phyloP scores from a whole-genome alignment of 1,139 yeast species.

The Yamadazyma sp. region DNA sequence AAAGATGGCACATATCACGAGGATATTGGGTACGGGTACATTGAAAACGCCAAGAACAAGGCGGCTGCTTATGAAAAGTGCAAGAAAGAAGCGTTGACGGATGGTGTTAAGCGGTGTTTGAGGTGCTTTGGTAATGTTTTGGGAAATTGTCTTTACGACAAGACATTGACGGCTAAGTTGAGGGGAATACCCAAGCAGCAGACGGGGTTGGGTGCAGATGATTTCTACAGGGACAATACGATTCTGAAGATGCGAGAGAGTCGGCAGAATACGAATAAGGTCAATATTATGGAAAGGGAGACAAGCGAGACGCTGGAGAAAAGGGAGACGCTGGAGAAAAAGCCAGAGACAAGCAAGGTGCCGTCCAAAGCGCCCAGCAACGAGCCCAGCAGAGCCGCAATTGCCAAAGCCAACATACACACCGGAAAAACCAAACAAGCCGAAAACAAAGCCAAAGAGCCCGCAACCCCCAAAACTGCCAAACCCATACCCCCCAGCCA shows the following conservation, averaged over 20 bases:
- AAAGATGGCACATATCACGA: conserved; percentile 77
- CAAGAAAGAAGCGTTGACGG: conserved; percentile 79
- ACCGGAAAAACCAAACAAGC: no score
- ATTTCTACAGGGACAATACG: conserved; percentile 41
- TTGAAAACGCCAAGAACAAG: conserved; percentile 68
- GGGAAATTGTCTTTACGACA: conserved; percentile 79
- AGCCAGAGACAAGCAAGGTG: no score
- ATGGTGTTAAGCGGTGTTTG: conserved; percentile 73
- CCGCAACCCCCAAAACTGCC: background rate
- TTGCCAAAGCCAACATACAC: no score
- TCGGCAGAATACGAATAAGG: conserved; percentile 12
- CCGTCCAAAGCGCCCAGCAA: no score
- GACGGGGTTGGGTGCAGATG: conserved; percentile 50
- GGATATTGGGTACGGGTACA: conserved; percentile 79
- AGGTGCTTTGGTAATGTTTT: conserved; percentile 78
- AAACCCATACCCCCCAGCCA: conserved; percentile 8
- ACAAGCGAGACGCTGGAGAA: background rate
- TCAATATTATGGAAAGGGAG: conserved; percentile 8
- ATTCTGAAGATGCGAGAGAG: conserved; percentile 31
- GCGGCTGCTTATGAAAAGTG: conserved; percentile 80
- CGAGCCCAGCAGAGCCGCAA: no score
- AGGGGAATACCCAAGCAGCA: conserved; percentile 53
- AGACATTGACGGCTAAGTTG: conserved; percentile 59
- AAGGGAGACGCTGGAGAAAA: conserved; percentile 4
- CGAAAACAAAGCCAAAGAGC: no score